These are phyloP conservation scores for Phytophthora idaei DNA, from an alignment of 352 stramenopile genomes.

Conservation along the genomic window DNA sequence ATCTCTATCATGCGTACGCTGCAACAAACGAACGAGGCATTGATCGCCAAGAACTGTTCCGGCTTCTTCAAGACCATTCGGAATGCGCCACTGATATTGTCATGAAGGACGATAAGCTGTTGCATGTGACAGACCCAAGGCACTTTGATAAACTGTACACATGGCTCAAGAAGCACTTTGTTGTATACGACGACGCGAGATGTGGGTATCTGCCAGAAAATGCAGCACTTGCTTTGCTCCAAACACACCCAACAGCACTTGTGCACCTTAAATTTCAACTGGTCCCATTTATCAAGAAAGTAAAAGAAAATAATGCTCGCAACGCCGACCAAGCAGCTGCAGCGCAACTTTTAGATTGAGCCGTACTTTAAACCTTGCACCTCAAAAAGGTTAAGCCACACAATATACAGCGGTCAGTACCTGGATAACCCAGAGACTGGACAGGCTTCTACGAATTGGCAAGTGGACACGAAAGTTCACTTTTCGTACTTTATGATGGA, in stretches of 20 bases:
- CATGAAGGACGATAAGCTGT: conserved; percentile 27
- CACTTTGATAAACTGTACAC: conserved; percentile 75
- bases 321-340: conserved; percentile 50
- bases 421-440: too few relatives aligned
- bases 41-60: conserved; percentile 53
- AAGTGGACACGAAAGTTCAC: too few relatives aligned
- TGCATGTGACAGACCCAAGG: conserved; percentile 34
- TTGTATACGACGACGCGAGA: conserved; percentile 44
- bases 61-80: conserved; percentile 66
- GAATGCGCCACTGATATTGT: conserved; percentile 15
- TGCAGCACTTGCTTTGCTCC: conserved; percentile 50
- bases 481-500: too few relatives aligned
- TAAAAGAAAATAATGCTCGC: conserved; percentile 52
- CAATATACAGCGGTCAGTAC: too few relatives aligned
- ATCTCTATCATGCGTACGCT: conserved; percentile 62
- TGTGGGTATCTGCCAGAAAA: conserved; percentile 43
- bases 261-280: conserved; percentile 56
- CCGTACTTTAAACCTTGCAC: too few relatives aligned
- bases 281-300: conserved; percentile 44
- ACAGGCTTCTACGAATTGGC: conserved; percentile 66
- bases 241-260: conserved; percentile 47
- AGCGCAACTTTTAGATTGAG: conserved; percentile 19
- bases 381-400: too few relatives aligned
- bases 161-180: conserved; percentile 78
- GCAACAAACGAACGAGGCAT: conserved; percentile 62